Percentiles rank a stretch among this genome's conserved stretches.
phyloP scores from a whole-genome alignment of 495 filamentous ascomycete genomes.

The Hyaloscypha bicolor region DNA sequence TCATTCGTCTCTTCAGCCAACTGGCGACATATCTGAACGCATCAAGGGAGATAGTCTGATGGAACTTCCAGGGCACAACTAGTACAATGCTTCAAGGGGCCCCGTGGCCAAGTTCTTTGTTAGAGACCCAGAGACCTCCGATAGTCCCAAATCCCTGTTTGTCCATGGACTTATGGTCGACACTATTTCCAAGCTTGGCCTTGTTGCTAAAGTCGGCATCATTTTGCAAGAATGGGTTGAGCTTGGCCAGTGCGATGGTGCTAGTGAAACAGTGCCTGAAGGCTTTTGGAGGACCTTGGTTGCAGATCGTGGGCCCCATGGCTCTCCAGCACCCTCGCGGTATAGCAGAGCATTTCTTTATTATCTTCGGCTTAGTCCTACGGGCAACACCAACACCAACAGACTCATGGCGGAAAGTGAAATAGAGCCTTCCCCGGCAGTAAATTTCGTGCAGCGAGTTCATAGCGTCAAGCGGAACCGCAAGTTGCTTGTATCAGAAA shows the following conservation, averaged over 20 bases:
- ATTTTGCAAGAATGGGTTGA: conserved; percentile 14
- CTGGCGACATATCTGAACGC: conserved; percentile 14
- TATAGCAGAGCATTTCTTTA: conserved; percentile 10
- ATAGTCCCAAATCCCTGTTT: conserved; percentile 1
- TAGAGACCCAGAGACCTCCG: not conserved
- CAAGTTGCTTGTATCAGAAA: conserved; percentile 1
- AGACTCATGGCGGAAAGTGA: conserved; percentile 8
- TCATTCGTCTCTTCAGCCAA: conserved; percentile 4
- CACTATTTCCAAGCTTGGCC: conserved; percentile 8
- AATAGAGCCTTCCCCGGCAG: conserved; percentile 14
- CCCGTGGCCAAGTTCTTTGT: not conserved
- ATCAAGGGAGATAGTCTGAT: conserved; percentile 16
- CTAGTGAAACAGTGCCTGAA: conserved; percentile 24
- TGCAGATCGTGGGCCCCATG: conserved; percentile 28
- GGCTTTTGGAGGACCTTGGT: conserved; percentile 28
- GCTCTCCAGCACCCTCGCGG: conserved; percentile 10
- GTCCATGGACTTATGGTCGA: conserved; percentile 11
- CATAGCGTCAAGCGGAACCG: conserved; percentile 20
- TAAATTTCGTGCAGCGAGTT: conserved; percentile 13
- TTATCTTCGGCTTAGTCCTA: conserved; percentile 10
- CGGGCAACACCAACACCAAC: conserved; percentile 19
- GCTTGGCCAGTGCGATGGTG: not conserved
- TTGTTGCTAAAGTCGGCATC: conserved; percentile 5
- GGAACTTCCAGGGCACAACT: conserved; percentile 36
- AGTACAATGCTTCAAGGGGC: conserved; percentile 14